A percentile compares a stretch with the other conserved stretches of the same genome.
These are phyloP conservation scores for Ustilago esculenta DNA, from an alignment of 1,284 basidiomycete genomes.

Conservation along the genomic window DNA sequence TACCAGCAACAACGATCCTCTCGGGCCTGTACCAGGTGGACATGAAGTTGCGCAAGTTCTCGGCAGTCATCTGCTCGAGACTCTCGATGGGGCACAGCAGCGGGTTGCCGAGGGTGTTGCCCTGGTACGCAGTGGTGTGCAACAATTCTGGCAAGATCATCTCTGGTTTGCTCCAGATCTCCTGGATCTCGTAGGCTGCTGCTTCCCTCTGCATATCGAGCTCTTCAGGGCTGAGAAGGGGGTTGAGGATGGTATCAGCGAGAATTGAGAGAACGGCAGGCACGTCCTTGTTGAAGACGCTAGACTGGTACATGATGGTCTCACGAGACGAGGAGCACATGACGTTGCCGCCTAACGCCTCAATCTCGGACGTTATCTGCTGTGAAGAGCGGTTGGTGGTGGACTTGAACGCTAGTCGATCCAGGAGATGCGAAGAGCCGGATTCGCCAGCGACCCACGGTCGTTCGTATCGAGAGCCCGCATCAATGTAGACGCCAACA, in stretches of 20 bases:
- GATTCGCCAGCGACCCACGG: constrained; percentile 72
- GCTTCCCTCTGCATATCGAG: constrained; percentile 85
- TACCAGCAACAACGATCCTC: constrained; percentile 91
- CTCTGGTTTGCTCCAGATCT: constrained; percentile 88
- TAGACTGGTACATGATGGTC: constrained; percentile 97
- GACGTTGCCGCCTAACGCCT: constrained; percentile 89
- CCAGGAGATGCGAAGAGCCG: constrained; percentile 89
- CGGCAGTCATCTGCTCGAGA: constrained; percentile 76
- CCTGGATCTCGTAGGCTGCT: constrained; percentile 89
- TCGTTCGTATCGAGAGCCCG: constrained; percentile 90
- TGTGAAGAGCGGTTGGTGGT: constrained; percentile 71
- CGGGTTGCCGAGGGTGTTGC: constrained; percentile 85
- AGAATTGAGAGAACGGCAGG: constrained; percentile 85
- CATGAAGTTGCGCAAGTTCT: constrained; percentile 77
- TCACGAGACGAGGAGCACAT: constrained; percentile 90
- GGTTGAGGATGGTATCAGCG: constrained; percentile 86
- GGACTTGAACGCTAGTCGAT: constrained; percentile 93
- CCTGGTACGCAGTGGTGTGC: constrained; percentile 84
- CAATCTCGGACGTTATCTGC: constrained; percentile 84
- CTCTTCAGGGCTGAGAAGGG: constrained; percentile 81
- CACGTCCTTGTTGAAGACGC: constrained; percentile 86
- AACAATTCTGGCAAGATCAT: constrained; percentile 93
- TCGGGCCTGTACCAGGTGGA: constrained; percentile 89
- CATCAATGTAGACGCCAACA: constrained; percentile 91
- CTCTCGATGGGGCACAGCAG: constrained; percentile 87